Conservation (phyloP, 176 grass and related monocot genomes). For the Zea luxurians region DNA sequence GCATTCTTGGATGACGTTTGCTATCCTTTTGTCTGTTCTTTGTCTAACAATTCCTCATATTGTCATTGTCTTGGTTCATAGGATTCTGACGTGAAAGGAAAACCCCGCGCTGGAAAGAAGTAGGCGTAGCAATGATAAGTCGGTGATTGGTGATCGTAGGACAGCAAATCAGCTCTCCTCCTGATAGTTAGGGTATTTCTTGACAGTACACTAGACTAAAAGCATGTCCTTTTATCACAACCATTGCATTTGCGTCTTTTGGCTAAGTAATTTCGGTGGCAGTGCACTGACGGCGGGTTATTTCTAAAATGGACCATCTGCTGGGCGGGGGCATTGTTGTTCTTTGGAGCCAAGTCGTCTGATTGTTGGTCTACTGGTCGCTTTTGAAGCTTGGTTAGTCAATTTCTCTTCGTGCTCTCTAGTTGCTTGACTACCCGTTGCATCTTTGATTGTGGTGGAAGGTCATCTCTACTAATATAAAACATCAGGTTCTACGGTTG, state of each 20-base stretch:
- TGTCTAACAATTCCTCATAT: conserved; percentile 5
- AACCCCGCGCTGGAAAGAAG: conserved; percentile 71
- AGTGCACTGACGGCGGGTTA: neutral
- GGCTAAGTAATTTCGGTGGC: neutral
- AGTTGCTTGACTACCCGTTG: too few relatives aligned
- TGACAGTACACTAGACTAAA: neutral
- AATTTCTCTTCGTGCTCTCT: neutral
- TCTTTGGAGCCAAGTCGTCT: neutral
- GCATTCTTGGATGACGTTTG: conserved; percentile 22
- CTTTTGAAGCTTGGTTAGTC: neutral
- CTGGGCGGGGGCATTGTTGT: neutral
- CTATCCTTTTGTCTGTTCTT: neutral
- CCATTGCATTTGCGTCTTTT: conserved; percentile 19
- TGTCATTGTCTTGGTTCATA: conserved; percentile 33
- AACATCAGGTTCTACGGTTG: too few relatives aligned
- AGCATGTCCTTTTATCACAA: neutral
- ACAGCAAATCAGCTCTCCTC: conserved; percentile 22
- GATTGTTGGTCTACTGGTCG: neutral
- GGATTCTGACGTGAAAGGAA: conserved; percentile 94
- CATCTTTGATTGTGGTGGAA: too few relatives aligned
- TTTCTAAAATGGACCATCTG: neutral
- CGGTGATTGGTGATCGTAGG: neutral
- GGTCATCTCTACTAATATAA: too few relatives aligned
- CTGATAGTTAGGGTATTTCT: conserved; percentile 20
- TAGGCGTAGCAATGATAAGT: conserved; percentile 19